Conservation (phyloP, 169 alveolate genomes). For the Eimeria zaria region DNA sequence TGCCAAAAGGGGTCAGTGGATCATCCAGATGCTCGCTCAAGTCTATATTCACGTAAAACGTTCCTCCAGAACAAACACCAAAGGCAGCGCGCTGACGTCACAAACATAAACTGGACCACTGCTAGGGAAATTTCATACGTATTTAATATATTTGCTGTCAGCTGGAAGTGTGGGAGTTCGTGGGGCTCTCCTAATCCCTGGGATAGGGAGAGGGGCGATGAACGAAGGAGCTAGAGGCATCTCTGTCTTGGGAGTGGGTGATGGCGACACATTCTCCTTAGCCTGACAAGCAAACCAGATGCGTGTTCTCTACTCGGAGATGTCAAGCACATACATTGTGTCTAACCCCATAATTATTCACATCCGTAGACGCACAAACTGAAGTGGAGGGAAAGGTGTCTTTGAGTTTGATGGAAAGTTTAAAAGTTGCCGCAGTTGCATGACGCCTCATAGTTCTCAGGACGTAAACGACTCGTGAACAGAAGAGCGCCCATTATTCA, state of each 20-base stretch:
- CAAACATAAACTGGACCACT: neutral
- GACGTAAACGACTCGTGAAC: neutral
- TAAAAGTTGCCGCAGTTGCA: neutral
- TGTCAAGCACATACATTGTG: neutral
- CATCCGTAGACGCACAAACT: neutral
- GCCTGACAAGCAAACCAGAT: neutral
- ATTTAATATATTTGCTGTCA: slow-evolving; percentile 31
- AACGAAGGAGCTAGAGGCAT: slow-evolving; percentile 47
- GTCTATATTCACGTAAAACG: neutral
- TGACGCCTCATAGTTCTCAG: neutral
- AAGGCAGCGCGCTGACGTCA: neutral
- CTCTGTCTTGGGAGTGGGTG: neutral
- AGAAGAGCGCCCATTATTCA: neutral
- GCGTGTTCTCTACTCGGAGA: neutral
- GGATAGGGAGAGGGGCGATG: slow-evolving; percentile 48
- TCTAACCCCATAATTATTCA: neutral
- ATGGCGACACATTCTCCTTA: neutral
- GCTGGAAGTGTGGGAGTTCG: slow-evolving; percentile 73
- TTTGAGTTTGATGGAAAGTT: neutral
- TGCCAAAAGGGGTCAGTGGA: neutral
- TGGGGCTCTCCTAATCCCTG: slow-evolving; percentile 70
- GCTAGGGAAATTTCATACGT: neutral
- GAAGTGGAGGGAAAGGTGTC: neutral
- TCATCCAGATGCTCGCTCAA: neutral
- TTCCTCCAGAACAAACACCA: neutral